A percentile compares a stretch with the other conserved stretches of the same genome.
phyloP scores from a whole-genome alignment of 176 grass and related monocot species.

The Triticum aestivum region IWGSC_CS_RefSeq_v2.1 NC_057800.1:491524485-491524984 shows the following conservation, averaged over 20 bases:
- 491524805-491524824: slow-evolving; percentile 76
- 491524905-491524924: neutral
- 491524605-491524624: slow-evolving; percentile 65
- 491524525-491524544: neutral
- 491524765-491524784: slow-evolving; percentile 42
- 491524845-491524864: slow-evolving; percentile 64
- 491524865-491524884: slow-evolving; percentile 81
- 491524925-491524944: neutral
- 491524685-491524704: slow-evolving; percentile 60
- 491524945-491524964: neutral
- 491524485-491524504: slow-evolving; percentile 6
- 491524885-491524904: slow-evolving; percentile 65
- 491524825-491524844: slow-evolving; percentile 62
- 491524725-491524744: slow-evolving; percentile 68
- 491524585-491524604: slow-evolving; percentile 65
- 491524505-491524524: slow-evolving; percentile 24
- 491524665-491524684: slow-evolving; percentile 59
- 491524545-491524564: slow-evolving; percentile 42
- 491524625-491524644: slow-evolving; percentile 60
- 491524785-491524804: slow-evolving; percentile 77
- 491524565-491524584: slow-evolving; percentile 61
- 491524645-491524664: slow-evolving; percentile 58
- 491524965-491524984: slow-evolving; percentile 13
- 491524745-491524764: slow-evolving; percentile 38
- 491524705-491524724: slow-evolving; percentile 54